Evolutionary conservation across 306 rosid species (phyloP).

Genomic region (Gleditsia sinensis): DNA sequence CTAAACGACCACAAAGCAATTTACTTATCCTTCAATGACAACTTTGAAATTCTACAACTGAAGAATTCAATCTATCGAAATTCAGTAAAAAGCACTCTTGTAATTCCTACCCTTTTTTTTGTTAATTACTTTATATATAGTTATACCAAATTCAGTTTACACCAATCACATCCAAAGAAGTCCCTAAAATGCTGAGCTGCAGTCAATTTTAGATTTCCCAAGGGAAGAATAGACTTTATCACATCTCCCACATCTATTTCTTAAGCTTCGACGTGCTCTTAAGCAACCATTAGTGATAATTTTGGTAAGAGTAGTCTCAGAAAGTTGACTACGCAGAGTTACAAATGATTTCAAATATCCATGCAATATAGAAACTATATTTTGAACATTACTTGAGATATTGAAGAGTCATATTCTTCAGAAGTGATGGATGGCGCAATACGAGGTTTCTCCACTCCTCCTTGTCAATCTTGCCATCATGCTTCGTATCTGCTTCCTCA

Average conservation of each 20-base stretch:
- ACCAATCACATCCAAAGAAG: background rate
- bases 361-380: background rate
- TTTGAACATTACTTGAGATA: slow-evolving; percentile 79
- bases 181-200: background rate
- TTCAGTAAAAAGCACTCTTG: background rate
- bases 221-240: background rate
- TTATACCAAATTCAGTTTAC: background rate
- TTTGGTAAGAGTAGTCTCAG: background rate
- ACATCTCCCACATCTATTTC: background rate
- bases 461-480: slow-evolving; percentile 96
- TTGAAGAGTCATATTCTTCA: slow-evolving; percentile 97
- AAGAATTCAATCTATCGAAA: background rate
- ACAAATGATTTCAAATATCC: background rate
- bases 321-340: background rate
- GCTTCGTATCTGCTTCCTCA: slow-evolving; percentile 99
- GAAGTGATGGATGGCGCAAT: slow-evolving; percentile 88
- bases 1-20: background rate
- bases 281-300: background rate
- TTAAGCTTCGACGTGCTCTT: background rate
- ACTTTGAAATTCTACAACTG: background rate
- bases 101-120: background rate
- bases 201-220: background rate
- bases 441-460: slow-evolving; percentile 99
- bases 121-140: background rate
- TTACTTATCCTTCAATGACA: background rate